Base-by-base conservation (phyloP, 2,329 filamentous ascomycete species). In the Epicoccum sorghinum region DNA sequence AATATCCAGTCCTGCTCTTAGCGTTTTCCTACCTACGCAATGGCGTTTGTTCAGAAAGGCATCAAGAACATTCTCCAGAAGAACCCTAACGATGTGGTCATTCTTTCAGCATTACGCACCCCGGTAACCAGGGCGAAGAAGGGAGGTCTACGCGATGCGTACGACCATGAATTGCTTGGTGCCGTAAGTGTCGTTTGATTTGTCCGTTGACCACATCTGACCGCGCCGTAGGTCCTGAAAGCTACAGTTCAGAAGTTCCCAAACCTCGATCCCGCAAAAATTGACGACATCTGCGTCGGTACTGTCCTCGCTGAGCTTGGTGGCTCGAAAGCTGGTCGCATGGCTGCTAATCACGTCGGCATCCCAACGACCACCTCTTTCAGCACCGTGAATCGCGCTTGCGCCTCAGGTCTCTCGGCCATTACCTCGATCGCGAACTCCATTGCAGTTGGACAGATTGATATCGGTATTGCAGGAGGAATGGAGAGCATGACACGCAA, bases 401-500 rank as follows among this genome's bases (percentile, higher is more conserved):
- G 93, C 75, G 86, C 87, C 13, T 90, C 86, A 6, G 89, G 88
- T 2, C 81, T 97, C 44, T 88, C 90, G 64, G 87, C 89, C 24
- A 88, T 97, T 45, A 88, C 91, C 1, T 78, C 81, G 12, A 81
- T 96, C 3, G 89, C 90, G 4, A 86, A 89, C 52, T 82, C 88
- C 58, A 95, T 97, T 64, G 83, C 86, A n/a, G 81, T 83, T 0
- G 91, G 89, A 1, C 83, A 85, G 64, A 89, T 93, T 46, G 83
- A 87, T 58, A 80, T 82, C 0, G 93, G 91, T 55, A 86, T 97
- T 58, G 93, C 87, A 8, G 93, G 90, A 2, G 93, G 93, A 27
- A 96, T 96, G 90, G 93, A 97, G 83, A 93, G 89, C 78, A 97
- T 97, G 93, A 96, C 91, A 60, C 80, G 89, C 61, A 96, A 96